These are phyloP conservation scores for Cryptococcus amylolentus DNA, from an alignment of 1,284 basidiomycete species.

Conservation along the genomic window DNA sequence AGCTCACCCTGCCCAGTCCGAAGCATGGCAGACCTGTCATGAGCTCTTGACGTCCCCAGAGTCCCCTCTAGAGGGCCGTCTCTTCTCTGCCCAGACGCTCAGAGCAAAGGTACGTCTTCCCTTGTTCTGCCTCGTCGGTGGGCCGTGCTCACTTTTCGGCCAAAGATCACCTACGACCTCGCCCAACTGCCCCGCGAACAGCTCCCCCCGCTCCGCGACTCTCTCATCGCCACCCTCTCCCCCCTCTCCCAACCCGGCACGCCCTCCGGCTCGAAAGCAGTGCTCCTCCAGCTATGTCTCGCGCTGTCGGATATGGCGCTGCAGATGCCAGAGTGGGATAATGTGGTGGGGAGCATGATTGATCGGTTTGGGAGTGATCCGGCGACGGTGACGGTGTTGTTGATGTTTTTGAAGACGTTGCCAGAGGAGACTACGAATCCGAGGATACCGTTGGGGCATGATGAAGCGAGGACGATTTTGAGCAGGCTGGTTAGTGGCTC, in stretches of 20 bases:
- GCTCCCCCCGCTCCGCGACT: constrained; percentile 77
- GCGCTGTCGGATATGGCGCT: constrained; percentile 86
- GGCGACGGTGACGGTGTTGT: constrained; percentile 71
- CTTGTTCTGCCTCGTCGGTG: not conserved
- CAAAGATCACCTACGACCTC: constrained; percentile 91
- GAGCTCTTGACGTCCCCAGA: constrained; percentile 77
- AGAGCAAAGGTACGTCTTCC: constrained; percentile 72
- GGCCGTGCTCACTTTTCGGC: not conserved
- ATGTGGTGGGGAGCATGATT: constrained; percentile 77
- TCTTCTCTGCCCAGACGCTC: constrained; percentile 97
- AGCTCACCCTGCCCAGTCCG: constrained; percentile 56
- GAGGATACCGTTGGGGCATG: constrained; percentile 82
- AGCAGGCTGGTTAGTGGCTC: constrained; percentile 67
- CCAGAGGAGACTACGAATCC: constrained; percentile 88
- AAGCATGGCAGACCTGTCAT: constrained; percentile 96
- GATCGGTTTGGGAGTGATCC: constrained; percentile 81
- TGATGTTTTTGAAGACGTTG: constrained; percentile 87
- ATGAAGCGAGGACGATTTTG: constrained; percentile 70
- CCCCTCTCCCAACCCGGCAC: constrained; percentile 54
- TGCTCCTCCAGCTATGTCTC: constrained; percentile 85
- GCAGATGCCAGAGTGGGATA: constrained; percentile 82
- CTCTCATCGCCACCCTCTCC: constrained; percentile 73
- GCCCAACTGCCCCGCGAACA: constrained; percentile 74
- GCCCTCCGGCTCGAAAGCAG: constrained; percentile 71
- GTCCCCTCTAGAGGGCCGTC: constrained; percentile 72